Evolutionary conservation across 805 yeast species (phyloP).

Genomic region (Saturnispora bothae): DNA sequence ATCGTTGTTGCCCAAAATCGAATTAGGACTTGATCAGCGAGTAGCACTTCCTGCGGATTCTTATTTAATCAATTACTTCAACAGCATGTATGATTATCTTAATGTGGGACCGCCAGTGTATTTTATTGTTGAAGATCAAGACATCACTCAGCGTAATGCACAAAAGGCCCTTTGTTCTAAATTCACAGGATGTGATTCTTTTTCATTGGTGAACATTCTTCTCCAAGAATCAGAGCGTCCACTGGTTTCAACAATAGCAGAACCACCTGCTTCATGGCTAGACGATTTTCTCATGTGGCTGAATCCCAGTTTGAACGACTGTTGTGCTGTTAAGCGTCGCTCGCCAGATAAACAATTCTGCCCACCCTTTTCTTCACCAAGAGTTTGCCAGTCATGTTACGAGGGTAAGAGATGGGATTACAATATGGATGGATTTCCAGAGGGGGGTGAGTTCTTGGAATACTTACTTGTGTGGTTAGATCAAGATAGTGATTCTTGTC

Average conservation of each 20-base stretch:
- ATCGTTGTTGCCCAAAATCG: slow-evolving; percentile 54
- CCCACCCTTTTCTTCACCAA: slow-evolving; percentile 51
- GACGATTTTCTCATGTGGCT: slow-evolving; percentile 85
- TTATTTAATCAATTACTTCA: slow-evolving; percentile 69
- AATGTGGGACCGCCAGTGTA: slow-evolving; percentile 90
- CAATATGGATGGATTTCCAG: slow-evolving; percentile 77
- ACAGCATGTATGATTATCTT: slow-evolving; percentile 60
- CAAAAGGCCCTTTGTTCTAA: slow-evolving; percentile 82
- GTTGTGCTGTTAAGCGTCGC: slow-evolving; percentile 61
- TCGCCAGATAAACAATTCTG: slow-evolving; percentile 43
- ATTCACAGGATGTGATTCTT: slow-evolving; percentile 73
- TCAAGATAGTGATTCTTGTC: slow-evolving; percentile 78
- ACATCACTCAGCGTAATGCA: slow-evolving; percentile 46
- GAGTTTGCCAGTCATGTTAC: slow-evolving; percentile 68
- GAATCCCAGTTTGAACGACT: slow-evolving; percentile 76
- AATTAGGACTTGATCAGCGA: slow-evolving; percentile 82
- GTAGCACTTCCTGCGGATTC: slow-evolving; percentile 80
- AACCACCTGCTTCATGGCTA: slow-evolving; percentile 86
- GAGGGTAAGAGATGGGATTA: slow-evolving; percentile 54
- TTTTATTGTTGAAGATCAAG: slow-evolving; percentile 63
- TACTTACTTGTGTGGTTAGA: slow-evolving; percentile 76
- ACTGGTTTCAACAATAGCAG: slow-evolving; percentile 52
- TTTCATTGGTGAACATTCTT: slow-evolving; percentile 66
- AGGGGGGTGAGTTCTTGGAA: slow-evolving; percentile 53
- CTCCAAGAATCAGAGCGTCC: slow-evolving; percentile 76